A percentile compares a stretch with the other conserved stretches of the same genome.
These are phyloP conservation scores for Stereum hirsutum DNA, from an alignment of 1,284 basidiomycete species.

Conservation along the genomic window DNA sequence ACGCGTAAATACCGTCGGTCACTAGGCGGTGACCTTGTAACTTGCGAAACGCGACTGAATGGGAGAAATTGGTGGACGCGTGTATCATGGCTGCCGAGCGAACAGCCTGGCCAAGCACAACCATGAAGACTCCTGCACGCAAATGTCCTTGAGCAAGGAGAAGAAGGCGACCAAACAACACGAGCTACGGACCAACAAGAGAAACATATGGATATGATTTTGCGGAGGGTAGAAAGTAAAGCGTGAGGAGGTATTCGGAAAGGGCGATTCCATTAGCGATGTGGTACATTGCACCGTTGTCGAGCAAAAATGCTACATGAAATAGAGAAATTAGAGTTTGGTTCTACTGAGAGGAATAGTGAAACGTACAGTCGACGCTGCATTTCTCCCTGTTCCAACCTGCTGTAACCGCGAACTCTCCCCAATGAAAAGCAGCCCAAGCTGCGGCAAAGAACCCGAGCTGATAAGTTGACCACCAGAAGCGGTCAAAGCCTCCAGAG, in stretches of 20 bases:
- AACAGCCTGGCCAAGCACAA: slow-evolving; percentile 67
- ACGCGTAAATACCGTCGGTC: slow-evolving; percentile 82
- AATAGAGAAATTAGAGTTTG: not conserved
- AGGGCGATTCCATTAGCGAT: slow-evolving; percentile 77
- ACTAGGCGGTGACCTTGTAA: slow-evolving; percentile 72
- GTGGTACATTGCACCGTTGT: slow-evolving; percentile 86
- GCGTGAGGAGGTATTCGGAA: slow-evolving; percentile 69
- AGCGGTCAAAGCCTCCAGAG: slow-evolving; percentile 30
- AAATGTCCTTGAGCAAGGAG: too few relatives aligned
- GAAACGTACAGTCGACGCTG: slow-evolving; percentile 80
- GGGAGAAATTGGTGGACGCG: slow-evolving; percentile 89
- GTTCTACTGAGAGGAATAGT: not conserved
- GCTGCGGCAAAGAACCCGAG: slow-evolving; percentile 76
- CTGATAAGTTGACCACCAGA: slow-evolving; percentile 68
- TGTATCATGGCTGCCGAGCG: slow-evolving; percentile 94
- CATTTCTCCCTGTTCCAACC: slow-evolving; percentile 93
- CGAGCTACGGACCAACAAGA: slow-evolving; percentile 36
- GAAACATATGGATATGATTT: slow-evolving; percentile 51
- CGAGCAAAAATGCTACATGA: slow-evolving; percentile 79
- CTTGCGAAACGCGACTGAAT: slow-evolving; percentile 74
- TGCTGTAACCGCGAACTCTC: slow-evolving; percentile 92
- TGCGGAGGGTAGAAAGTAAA: slow-evolving; percentile 54
- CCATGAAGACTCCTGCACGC: slow-evolving; percentile 50
- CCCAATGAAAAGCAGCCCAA: slow-evolving; percentile 87
- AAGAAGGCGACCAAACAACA: too few relatives aligned